Evolutionary conservation across 768 basidiomycete genomes (phyloP).

Genomic region (Kwoniella sp.): DNA sequence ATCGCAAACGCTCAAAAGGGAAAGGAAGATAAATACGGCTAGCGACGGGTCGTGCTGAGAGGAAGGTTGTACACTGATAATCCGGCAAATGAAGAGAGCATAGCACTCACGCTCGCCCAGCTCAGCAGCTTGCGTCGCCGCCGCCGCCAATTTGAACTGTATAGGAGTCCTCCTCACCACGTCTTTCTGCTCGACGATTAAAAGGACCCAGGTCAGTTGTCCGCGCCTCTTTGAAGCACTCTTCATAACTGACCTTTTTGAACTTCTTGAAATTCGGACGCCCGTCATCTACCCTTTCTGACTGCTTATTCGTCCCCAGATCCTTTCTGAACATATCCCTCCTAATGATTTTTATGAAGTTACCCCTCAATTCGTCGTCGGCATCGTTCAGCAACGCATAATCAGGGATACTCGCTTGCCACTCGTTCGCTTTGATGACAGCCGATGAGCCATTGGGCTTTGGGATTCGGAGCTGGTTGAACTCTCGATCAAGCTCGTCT

Average conservation of each 20-base stretch:
- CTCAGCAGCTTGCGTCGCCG: slow-evolving; percentile 35
- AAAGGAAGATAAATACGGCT: no score
- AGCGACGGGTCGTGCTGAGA: no score
- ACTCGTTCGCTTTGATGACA: slow-evolving; percentile 24
- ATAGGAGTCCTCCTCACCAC: slow-evolving; percentile 40
- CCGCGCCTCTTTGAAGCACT: not conserved
- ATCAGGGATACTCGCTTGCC: slow-evolving; percentile 37
- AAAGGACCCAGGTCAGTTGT: not conserved
- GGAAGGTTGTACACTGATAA: no score
- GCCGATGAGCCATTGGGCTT: slow-evolving; percentile 28
- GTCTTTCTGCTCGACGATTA: slow-evolving; percentile 34
- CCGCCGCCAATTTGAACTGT: slow-evolving; percentile 31
- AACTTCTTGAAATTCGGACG: slow-evolving; percentile 56
- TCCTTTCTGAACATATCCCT: slow-evolving; percentile 54
- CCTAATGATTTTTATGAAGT: slow-evolving; percentile 53
- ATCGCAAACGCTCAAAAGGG: no score
- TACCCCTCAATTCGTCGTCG: slow-evolving; percentile 50
- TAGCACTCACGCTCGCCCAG: slow-evolving; percentile 39
- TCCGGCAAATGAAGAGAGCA: no score
- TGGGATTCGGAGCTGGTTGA: slow-evolving; percentile 51
- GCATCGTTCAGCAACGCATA: slow-evolving; percentile 47
- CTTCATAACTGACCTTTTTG: slow-evolving; percentile 42
- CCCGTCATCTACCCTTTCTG: slow-evolving; percentile 31
- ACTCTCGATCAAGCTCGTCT: slow-evolving; percentile 53
- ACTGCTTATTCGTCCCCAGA: slow-evolving; percentile 17